These are phyloP conservation scores for Acer negundo DNA, from an alignment of 345 rosid genomes.

Conservation along the genomic window DNA sequence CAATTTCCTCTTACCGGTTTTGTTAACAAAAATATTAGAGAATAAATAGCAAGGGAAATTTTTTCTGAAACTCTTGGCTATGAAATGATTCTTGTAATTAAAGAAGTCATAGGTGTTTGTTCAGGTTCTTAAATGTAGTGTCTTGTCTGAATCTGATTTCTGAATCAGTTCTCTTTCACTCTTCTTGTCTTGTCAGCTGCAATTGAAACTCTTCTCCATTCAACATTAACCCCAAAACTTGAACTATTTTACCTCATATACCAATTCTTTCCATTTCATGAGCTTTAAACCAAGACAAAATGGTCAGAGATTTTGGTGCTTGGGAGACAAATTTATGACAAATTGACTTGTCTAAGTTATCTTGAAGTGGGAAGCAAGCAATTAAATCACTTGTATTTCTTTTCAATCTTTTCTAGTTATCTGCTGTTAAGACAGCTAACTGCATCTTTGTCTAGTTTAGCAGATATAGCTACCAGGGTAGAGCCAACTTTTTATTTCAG, in stretches of 20 bases:
- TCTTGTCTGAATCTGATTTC: too few relatives aligned
- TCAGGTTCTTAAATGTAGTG: not conserved
- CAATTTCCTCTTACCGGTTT: not conserved
- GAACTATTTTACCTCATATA: not conserved
- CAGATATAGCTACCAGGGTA: not conserved
- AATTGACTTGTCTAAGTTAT: not conserved
- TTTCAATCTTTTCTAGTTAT: not conserved
- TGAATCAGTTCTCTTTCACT: not conserved
- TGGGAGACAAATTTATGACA: not conserved
- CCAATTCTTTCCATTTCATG: not conserved
- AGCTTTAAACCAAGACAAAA: not conserved
- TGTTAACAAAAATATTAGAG: not conserved
- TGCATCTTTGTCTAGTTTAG: not conserved
- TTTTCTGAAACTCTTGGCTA: not conserved
- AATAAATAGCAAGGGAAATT: not conserved
- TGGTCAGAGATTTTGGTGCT: not conserved
- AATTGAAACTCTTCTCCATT: not conserved
- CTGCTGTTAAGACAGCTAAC: not conserved
- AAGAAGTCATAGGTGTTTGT: not conserved
- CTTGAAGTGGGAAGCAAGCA: not conserved
- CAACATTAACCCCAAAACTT: not conserved
- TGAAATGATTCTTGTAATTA: not conserved
- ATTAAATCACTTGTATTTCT: not conserved
- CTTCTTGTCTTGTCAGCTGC: not conserved
- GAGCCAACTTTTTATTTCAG: not conserved